phyloP scores from a whole-genome alignment of 257 asterid genomes.

The Scutellaria barbata region DNA sequence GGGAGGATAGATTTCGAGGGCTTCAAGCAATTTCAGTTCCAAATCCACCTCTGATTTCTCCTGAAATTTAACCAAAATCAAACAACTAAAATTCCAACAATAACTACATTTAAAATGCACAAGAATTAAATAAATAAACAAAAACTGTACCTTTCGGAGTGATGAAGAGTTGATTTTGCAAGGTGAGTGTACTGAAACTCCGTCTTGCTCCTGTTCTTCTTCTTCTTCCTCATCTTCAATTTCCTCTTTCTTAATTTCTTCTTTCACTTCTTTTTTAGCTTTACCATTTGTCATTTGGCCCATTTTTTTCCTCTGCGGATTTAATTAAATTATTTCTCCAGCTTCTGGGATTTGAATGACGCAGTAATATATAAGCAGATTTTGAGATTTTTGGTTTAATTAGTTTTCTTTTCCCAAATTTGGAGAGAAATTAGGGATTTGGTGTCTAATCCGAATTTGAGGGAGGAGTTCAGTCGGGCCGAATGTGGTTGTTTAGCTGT shows the following conservation, averaged over 20 bases:
- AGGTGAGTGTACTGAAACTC: conserved; percentile 87
- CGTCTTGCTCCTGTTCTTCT: conserved; percentile 76
- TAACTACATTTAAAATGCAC: neutral
- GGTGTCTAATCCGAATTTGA: conserved; percentile 16
- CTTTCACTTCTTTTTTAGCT: conserved; percentile 51
- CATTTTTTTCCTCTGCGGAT: conserved; percentile 35
- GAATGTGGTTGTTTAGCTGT: neutral
- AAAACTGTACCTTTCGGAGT: conserved; percentile 51
- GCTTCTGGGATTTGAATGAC: conserved; percentile 25
- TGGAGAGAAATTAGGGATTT: conserved; percentile 31
- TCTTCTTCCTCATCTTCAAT: conserved; percentile 44
- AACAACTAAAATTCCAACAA: conserved; percentile 1
- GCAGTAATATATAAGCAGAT: neutral
- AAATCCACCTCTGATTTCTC: conserved; percentile 87
- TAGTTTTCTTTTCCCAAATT: neutral
- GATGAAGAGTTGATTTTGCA: conserved; percentile 76
- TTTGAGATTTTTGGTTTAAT: neutral
- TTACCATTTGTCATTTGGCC: conserved; percentile 60
- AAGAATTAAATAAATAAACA: neutral
- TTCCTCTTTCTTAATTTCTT: conserved; percentile 44
- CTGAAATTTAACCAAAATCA: conserved; percentile 42
- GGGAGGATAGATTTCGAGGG: conserved; percentile 92
- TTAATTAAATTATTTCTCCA: neutral
- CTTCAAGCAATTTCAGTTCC: conserved; percentile 84
- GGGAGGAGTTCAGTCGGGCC: neutral